Base-by-base conservation (phyloP, 805 yeast species). In the Wickerhamomyces ciferrii region DNA sequence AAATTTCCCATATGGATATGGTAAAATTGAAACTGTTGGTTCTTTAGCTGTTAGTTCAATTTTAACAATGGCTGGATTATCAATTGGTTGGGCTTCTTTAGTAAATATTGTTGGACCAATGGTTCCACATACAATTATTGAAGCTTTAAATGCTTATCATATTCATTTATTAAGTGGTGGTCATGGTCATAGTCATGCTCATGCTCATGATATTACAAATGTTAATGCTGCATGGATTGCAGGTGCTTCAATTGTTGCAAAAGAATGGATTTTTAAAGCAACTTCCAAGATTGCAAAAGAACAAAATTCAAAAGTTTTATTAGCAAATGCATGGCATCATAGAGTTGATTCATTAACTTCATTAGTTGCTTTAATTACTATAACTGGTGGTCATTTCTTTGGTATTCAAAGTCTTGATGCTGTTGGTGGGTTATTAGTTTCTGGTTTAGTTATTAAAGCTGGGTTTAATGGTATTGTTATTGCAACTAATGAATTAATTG, bases 311-410 rank as follows among this genome's bases (percentile, higher is more conserved):
- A 88, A 89, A 51, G 98, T 94, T 4, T 73, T 94, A 42, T 81
- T 88, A 43, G 99, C 99, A 4, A 94, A 94, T 61, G 99, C 99
- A 3, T 94, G 99, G 98, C 99, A 94, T 64, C 99, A 94, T 62
- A 76, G 99, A 52, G 94, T 92, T 11, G 99, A 94, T 61, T 85
- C 96, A 1, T 64, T 94, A 55, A 95, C 98, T 1, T 88, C 97
- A 0, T 73, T 85, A 20, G 98, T 92, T 8, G 97, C 98, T 0
- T 75, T 92, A 19, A 76, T 82, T 4, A 90, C 98, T 1, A 94
- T 94, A 43, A 78, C 95, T 0, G 83, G 91, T 2, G 96, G 97
- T 31, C 83, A 86, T 54, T 71, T 88, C 49, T 77, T 90, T 51
- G 78, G 83, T 51, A 76, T 88, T 36, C 82, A 81, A 39, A 89